Evolutionary conservation across 2,329 filamentous ascomycete species (phyloP), one percentile per base, ranked within the genome.

Genomic region (Colletotrichum lini): DNA sequence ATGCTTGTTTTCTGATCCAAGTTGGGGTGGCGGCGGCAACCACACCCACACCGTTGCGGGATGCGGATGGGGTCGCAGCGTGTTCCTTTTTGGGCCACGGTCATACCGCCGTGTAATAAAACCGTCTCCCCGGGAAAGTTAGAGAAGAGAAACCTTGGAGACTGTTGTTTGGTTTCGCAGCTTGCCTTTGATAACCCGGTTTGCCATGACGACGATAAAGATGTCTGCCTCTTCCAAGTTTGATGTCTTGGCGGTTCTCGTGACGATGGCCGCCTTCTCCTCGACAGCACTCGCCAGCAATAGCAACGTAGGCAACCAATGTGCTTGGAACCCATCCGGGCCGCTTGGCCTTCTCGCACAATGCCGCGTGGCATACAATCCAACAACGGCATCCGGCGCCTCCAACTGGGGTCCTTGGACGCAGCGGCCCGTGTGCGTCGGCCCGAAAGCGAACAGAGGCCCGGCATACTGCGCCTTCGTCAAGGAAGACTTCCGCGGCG

Each of bases 381-480:
- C 53, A 1, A 15, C 23, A 10, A 30, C 16, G 9, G 18, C 23
- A 3, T n/a, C 21, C 1, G 3, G 21, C 7, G 15, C 42, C 16
- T 30, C 40, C 0, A 9, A 3, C 3, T 42, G 56, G 26, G 16
- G 13, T 5, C 56, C 68, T 1, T 74, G 73, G 73, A 74, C 73
- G 15, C 72, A 70, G 13, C 15, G n/a, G 12, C 65, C 72, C 2
- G 52, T 72, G 26, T 74, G 73, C 52, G 66, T 64, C 18, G 49
- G 61, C 16, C n/a, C 52, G 1, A 68, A 57, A 10, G 30, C 42
- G 3, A 56, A 59, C 0, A 49, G 42, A n/a, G 30, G 42, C 13
- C 21, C 57, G 10, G 50, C 35, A 3, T 66, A 62, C 3, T 74
- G 72, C 72, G 68, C 72, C 45, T 74, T 70, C 49, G 70, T 73